Evolutionary conservation across 2,329 filamentous ascomycete species (phyloP).

Genomic region (Davidsoniella neocaledoniae): DNA sequence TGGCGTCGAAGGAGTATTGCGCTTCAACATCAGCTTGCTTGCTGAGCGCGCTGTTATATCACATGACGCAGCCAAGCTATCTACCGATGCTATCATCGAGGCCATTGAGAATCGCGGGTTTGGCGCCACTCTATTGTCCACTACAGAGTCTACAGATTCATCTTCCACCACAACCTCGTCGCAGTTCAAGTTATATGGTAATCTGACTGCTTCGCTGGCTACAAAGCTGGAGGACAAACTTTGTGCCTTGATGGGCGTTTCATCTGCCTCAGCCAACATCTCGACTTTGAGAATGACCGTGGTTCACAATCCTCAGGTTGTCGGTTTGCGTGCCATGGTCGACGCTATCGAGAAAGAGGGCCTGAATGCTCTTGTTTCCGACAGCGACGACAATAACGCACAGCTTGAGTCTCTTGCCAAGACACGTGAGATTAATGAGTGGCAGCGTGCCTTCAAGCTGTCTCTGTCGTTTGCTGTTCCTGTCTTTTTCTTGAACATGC

Average conservation of each 20-base stretch:
- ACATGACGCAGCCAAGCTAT: conserved; percentile 57
- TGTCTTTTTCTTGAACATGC: conserved; percentile 84
- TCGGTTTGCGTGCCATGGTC: conserved; percentile 69
- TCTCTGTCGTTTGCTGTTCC: conserved; percentile 73
- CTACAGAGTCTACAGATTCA: conserved; percentile 39
- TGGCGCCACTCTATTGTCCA: conserved; percentile 67
- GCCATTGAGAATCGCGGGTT: conserved; percentile 85
- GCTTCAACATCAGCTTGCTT: conserved; percentile 88
- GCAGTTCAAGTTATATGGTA: conserved; percentile 72
- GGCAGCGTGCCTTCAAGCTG: conserved; percentile 63
- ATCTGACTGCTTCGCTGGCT: conserved; percentile 55
- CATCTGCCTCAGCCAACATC: conserved; percentile 55
- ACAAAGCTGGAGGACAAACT: conserved; percentile 54
- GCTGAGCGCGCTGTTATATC: conserved; percentile 82
- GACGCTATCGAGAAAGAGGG: conserved; percentile 67
- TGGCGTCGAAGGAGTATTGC: conserved; percentile 57
- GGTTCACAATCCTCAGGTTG: conserved; percentile 50
- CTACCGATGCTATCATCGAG: conserved; percentile 58
- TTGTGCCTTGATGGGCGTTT: conserved; percentile 49
- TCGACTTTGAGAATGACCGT: conserved; percentile 59
- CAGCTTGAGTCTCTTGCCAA: conserved; percentile 92
- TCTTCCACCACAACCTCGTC: conserved; percentile 42
- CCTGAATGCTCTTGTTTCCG: conserved; percentile 76
- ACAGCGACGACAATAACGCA: conserved; percentile 89
- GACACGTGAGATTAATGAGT: conserved; percentile 89